Base-by-base conservation (phyloP, 2,329 filamentous ascomycete species). In the Aotearoamyces nothofagi region DNA sequence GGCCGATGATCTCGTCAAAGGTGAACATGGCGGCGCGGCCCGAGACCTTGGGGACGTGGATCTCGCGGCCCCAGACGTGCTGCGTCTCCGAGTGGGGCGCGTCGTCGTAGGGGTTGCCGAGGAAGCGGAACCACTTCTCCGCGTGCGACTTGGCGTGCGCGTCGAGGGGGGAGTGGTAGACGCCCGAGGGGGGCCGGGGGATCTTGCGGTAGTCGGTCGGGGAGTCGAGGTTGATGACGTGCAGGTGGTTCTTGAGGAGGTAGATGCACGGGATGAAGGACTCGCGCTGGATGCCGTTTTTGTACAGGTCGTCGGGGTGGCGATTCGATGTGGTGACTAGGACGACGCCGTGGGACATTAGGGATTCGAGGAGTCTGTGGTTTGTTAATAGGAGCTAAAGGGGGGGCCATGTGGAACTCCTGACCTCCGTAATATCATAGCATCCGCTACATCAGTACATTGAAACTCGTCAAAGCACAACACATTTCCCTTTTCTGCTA, bases 391-490 rank as follows among this genome's bases (percentile, higher is more conserved):
- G n/a, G n/a, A n/a, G n/a, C n/a, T n/a, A n/a, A n/a, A n/a, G n/a
- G n/a, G n/a, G n/a, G n/a, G n/a, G n/a, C n/a, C n/a, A n/a, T n/a
- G n/a, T n/a, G n/a, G n/a, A n/a, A n/a, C n/a, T 34, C 52, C 27
- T 52, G 15, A 74, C 63, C 81, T 67, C 43, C 90, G 69, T 41
- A 98, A 53, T 43, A 98, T 98, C 90, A 98, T 98, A 43, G 90
- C 90, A 57, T 96, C 87, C 10, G 90, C 90, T 17, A 98, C 87
- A 55, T 98, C 90, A 22, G 90, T 98, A 49, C 86, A 94, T 51
- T 98, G 90, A 49, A 98, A 98, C 58, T 98, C 90, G 54, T 98
- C 90, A 50, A 98, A 98, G 53, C 90, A 98, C 22, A 98, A 61
- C 15, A 98, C 82, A 33, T 78, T 83, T 17, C 76, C 77, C 37